These are phyloP conservation scores for peach (Prunus persica) DNA, from an alignment of 306 rosid species.

Conservation along the genomic window DNA sequence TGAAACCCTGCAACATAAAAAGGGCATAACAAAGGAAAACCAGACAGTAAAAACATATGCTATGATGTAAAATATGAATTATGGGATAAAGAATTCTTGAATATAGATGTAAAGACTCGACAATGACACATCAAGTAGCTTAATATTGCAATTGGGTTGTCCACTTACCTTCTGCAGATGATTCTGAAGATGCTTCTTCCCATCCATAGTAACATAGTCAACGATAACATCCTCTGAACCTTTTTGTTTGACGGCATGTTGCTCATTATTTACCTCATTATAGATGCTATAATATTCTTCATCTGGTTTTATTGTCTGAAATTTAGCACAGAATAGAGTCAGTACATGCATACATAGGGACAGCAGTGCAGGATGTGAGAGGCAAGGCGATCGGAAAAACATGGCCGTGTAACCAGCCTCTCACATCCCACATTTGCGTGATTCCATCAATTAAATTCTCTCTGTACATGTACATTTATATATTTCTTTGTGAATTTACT, in stretches of 20 bases:
- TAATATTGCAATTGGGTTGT: neutral
- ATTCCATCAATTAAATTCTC: no score
- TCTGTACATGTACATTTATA: no score
- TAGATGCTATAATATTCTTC: constrained; percentile 73
- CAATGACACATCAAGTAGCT: neutral
- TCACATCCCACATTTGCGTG: no score
- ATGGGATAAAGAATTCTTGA: neutral
- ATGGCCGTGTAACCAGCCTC: no score
- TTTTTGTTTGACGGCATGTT: constrained; percentile 34
- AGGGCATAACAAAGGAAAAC: no score
- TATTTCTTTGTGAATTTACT: neutral
- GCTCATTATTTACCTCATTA: constrained; percentile 17
- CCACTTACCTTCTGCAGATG: constrained; percentile 40
- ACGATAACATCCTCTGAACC: constrained; percentile 83
- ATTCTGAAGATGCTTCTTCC: constrained; percentile 46
- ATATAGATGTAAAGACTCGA: no score
- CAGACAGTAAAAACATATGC: no score
- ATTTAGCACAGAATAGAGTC: constrained; percentile 7
- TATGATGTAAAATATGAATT: neutral
- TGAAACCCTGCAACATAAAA: neutral
- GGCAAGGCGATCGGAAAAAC: no score
- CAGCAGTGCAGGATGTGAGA: no score
- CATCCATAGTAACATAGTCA: constrained; percentile 80
- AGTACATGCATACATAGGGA: neutral
- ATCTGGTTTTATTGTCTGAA: constrained; percentile 65